Evolutionary conservation across 2,329 filamentous ascomycete genomes (phyloP), one percentile per base, ranked within the genome.

Genomic region (Fusarium sp.): DNA sequence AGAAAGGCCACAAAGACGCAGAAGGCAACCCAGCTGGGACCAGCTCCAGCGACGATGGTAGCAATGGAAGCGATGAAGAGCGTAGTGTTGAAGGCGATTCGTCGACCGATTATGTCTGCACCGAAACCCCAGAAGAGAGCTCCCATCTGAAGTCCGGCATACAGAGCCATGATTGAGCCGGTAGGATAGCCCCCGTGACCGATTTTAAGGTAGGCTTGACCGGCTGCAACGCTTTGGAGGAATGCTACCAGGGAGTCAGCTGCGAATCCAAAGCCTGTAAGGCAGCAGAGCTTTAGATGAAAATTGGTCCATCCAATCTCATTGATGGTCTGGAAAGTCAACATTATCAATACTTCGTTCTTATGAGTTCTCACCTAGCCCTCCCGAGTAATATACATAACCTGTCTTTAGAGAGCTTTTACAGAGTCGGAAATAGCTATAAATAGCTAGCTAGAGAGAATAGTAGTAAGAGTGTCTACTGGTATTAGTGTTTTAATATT

Each of bases 61-160:
- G 54, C 54, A 4, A 47, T 57, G 14, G 54, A 39, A 3, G 54
- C 54, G n/a, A 57, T 57, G 30, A 57, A 64, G 1, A 64, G 45
- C 1, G 61, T 61, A 16, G 36, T 20, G 28, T 65, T 65, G n/a
- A 65, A 65, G 6, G 62, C 57, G 6, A 44, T 35, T 1, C 62
- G 11, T 14, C 55, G 30, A 18, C 55, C 55, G 5, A 65, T 33
- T 0, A 65, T 62, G 0, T 65, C 62, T 3, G 62, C 62, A 3
- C 62, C 57, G 1, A 65, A 65, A 1, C 62, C 62, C 62, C 62
- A 65, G 57, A 65, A 62, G 6, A 65, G 24, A 8, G 62, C 62
- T 15, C 62, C 62, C 12, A 47, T 57, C 18, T 57, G 54, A 0
- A 57, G 38, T 16, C 54, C 54, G 1, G 54, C 54, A 6, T 57